Base-by-base conservation (phyloP, 2,329 filamentous ascomycete genomes). In the Diaporthe destruens region DNA sequence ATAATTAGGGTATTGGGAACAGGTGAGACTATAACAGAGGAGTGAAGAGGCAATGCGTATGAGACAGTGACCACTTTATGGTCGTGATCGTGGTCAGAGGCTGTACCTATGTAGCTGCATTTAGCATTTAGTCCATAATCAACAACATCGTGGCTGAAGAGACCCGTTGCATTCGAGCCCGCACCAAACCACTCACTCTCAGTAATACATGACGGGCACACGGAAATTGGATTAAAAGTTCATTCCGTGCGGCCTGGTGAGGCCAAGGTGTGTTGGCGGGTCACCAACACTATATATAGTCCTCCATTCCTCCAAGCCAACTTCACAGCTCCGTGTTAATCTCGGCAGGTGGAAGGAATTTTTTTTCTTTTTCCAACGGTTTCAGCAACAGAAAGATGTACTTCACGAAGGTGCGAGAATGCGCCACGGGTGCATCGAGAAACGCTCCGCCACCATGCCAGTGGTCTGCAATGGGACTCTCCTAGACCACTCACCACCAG, bases 151-250 rank as follows among this genome's bases (percentile, higher is more conserved):
- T 20, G 7, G 42, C 29, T 39, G 25, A 16, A n/a, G 39, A 25
- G 16, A 32, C 32, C 25, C 25, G 7, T 11, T 11, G 42, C 25
- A 39, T 14, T 42, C 39, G 57, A 23, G 18, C 8, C 32, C 12
- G 18, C 57, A 47, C 25, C 57, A 63, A 49, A 20, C 39, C 25
- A 11, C 57, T 63, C 57, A 6, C 57, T 63, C 57, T n/a, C 39
- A 29, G 57, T n/a, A 25, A 34, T 9, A 51, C 3, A n/a, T 11
- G n/a, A 51, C 23, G 47, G 20, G 42, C 18, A 9, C 16, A 34
- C 8, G 18, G 34, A 3, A 9, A 20, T 61, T 16, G 39, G 9
- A 6, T 6, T 6, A 3, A 14, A 9, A 47, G 23, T n/a, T 9
- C 39, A 7, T 63, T 47, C 39, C 39, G n/a, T 36, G 14, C n/a